These are phyloP conservation scores for Lepidium didymum DNA, from an alignment of 345 rosid species.

Conservation along the genomic window DNA sequence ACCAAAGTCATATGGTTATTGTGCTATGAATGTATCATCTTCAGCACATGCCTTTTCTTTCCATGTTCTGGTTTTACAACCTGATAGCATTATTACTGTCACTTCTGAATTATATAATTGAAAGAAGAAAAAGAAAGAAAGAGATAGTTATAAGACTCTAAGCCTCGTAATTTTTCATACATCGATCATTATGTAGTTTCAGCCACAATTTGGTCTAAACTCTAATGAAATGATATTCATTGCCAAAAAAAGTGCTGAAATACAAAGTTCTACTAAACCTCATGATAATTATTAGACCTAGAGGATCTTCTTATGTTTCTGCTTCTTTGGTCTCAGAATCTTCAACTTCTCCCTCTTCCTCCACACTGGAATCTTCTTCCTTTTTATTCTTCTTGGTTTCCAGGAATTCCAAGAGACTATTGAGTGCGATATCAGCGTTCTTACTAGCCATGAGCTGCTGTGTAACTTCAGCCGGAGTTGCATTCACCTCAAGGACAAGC, in stretches of 20 bases:
- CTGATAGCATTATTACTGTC: neutral
- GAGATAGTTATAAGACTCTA: neutral
- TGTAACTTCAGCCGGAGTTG: conserved; percentile 28
- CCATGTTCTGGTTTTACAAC: neutral
- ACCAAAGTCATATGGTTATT: neutral
- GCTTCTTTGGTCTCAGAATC: conserved; percentile 11
- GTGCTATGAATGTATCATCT: neutral
- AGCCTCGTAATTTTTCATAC: neutral
- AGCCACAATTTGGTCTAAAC: neutral
- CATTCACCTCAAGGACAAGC: conserved; percentile 8
- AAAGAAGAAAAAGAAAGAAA: neutral
- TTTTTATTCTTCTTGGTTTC: conserved; percentile 13
- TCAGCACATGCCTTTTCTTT: neutral
- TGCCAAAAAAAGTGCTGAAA: neutral
- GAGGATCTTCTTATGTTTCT: neutral
- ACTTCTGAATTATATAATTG: neutral
- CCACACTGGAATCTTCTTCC: conserved; percentile 12
- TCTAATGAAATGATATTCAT: neutral
- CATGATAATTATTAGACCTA: neutral
- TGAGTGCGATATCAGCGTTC: conserved; percentile 11
- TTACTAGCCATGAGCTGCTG: conserved; percentile 31
- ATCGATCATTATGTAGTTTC: neutral
- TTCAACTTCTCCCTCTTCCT: conserved; percentile 19
- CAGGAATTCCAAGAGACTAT: neutral
- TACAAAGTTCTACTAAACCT: neutral